Percentiles rank a stretch among this genome's conserved stretches.
Evolutionary conservation across 805 yeast species (phyloP).

Genomic region (Metschnikowia kunwiensis): DNA sequence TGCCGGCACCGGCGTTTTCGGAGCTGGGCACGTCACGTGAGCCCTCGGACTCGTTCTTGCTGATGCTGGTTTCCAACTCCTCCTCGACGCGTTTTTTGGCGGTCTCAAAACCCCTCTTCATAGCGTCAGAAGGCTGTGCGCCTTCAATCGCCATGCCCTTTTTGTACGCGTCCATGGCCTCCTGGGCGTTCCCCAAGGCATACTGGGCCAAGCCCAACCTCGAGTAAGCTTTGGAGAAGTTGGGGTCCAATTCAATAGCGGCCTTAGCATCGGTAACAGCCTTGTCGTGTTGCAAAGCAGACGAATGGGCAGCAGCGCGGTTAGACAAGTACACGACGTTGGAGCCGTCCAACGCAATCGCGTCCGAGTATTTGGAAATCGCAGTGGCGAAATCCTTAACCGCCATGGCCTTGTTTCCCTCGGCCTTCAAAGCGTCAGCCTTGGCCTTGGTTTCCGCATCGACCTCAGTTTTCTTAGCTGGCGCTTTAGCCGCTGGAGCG

Average conservation of each 20-base stretch:
- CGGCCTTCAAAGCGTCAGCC: slow-evolving; percentile 82
- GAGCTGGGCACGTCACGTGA: slow-evolving; percentile 13
- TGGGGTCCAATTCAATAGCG: slow-evolving; percentile 75
- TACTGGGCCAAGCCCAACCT: slow-evolving; percentile 91
- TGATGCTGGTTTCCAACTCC: slow-evolving; percentile 48
- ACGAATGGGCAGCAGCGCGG: slow-evolving; percentile 95
- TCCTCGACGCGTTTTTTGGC: slow-evolving; percentile 86
- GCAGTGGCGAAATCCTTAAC: slow-evolving; percentile 68
- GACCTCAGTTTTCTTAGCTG: slow-evolving; percentile 33
- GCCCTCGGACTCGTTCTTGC: slow-evolving; percentile 29
- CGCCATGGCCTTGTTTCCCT: slow-evolving; percentile 91
- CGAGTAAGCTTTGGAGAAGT: slow-evolving; percentile 89
- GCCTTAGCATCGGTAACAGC: slow-evolving; percentile 82
- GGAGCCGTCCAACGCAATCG: slow-evolving; percentile 62
- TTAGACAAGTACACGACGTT: slow-evolving; percentile 88
- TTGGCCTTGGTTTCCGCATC: slow-evolving; percentile 56
- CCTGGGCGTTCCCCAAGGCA: slow-evolving; percentile 91
- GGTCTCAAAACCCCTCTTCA: slow-evolving; percentile 90
- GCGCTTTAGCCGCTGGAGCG: slow-evolving; percentile 19
- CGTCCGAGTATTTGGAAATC: slow-evolving; percentile 72
- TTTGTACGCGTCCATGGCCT: slow-evolving; percentile 86
- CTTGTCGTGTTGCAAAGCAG: slow-evolving; percentile 64
- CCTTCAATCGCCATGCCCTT: slow-evolving; percentile 87
- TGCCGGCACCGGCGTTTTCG: slow-evolving; percentile 27
- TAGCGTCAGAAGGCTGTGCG: slow-evolving; percentile 75